A percentile compares a stretch with the other conserved stretches of the same genome.
phyloP scores from a whole-genome alignment of 768 basidiomycete species.

The Pluteus cervinus region DNA sequence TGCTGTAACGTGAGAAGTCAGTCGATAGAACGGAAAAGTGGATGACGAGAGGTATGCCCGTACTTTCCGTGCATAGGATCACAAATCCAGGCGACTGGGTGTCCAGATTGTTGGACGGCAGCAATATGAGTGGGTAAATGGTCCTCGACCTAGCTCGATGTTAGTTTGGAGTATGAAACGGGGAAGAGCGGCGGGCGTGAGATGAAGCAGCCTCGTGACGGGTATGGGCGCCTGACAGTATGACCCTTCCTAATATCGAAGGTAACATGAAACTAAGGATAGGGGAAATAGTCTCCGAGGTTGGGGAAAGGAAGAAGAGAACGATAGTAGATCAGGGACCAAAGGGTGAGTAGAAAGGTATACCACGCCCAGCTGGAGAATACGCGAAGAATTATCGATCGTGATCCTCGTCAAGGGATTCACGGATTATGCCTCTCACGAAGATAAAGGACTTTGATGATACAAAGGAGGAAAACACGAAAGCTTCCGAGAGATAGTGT shows the following conservation, averaged over 20 bases:
- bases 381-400: too few relatives aligned
- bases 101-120: slow-evolving; percentile 72
- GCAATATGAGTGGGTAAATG: slow-evolving; percentile 76
- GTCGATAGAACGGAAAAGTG: slow-evolving; percentile 4
- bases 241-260: too few relatives aligned
- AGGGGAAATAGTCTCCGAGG: too few relatives aligned
- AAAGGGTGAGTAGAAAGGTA: too few relatives aligned
- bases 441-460: slow-evolving; percentile 1
- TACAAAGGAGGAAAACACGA: slow-evolving; percentile 1
- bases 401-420: too few relatives aligned
- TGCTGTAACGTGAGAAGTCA: slow-evolving; percentile 43
- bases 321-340: background rate
- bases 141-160: slow-evolving; percentile 52
- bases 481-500: too few relatives aligned
- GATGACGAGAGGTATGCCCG: slow-evolving; percentile 21
- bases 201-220: too few relatives aligned
- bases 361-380: too few relatives aligned
- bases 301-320: slow-evolving; percentile 4
- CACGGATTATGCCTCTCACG: too few relatives aligned
- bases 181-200: too few relatives aligned
- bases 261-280: too few relatives aligned
- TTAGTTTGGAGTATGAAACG: background rate
- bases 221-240: too few relatives aligned
- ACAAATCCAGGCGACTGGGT: slow-evolving; percentile 91
- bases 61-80: slow-evolving; percentile 99